Evolutionary conservation across 306 rosid species (phyloP), one percentile per base, ranked within the genome.

Genomic region (Quercus variabilis): DNA sequence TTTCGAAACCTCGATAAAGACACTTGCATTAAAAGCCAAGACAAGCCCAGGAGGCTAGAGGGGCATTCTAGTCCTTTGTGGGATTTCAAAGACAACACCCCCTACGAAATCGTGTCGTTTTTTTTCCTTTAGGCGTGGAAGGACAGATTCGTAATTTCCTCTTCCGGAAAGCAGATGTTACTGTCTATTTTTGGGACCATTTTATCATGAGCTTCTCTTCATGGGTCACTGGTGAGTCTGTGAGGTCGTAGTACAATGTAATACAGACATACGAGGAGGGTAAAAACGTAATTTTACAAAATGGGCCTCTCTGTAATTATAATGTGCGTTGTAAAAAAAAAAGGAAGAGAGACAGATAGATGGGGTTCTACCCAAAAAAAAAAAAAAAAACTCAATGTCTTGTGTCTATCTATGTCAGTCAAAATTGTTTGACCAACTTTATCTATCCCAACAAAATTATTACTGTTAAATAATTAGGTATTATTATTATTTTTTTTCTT

Each of bases 371-470:
- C 41, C 0, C 4, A 11, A 56, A 30, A 11, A 46, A 4, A 30
- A 76, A 59, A 80, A 63, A 69, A 56, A 76, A 58, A 78, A 69
- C 81, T 57, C 85, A 68, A 12, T 71, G 74, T 60, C 81, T 69
- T 69, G 84, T 83, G 81, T 77, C 85, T 74, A 76, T 52, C 79
- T 68, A 62, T 83, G 82, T 83, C 88, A 83, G 92, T 81, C 94
- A 86, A 81, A 83, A 2, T 55, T 43, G 73, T 81, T 90, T 90
- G 91, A 88, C 94, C 60, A 58, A 21, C 89, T 78, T 85, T 83
- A 59, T 75, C 82, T 33, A 51, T 78, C 23, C 87, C 73, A 83
- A 77, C 90, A 78, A 79, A 78, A 86, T 86, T 85, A 90, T 88
- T 78, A 78, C 91, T 73, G 60, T 62, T 83, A 76, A 62, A 90